phyloP scores from a whole-genome alignment of 495 filamentous ascomycete species.

The Cercophora scortea region DNA sequence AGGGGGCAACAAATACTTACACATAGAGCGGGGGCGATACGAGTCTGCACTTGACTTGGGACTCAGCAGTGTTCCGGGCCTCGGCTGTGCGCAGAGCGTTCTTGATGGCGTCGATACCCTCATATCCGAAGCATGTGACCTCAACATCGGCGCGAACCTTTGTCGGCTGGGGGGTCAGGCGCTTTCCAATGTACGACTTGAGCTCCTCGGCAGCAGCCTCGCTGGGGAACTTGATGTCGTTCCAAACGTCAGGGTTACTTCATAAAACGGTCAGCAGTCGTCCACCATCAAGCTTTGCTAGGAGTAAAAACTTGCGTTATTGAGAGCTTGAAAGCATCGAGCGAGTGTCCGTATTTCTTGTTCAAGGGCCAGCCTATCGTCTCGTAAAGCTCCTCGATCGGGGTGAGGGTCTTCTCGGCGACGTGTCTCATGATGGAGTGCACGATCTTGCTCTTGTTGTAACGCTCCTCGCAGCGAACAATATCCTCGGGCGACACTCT shows the following conservation, averaged over 20 bases:
- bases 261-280: slow-evolving; percentile 1
- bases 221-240: slow-evolving; percentile 79
- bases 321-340: slow-evolving; percentile 97
- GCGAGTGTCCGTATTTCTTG: slow-evolving; percentile 92
- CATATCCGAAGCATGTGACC: slow-evolving; percentile 96
- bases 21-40: slow-evolving; percentile 95
- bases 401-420: slow-evolving; percentile 88
- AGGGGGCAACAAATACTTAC: slow-evolving; percentile 10
- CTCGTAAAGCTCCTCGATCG: slow-evolving; percentile 89
- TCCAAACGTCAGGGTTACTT: slow-evolving; percentile 94
- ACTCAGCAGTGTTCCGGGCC: slow-evolving; percentile 78
- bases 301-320: slow-evolving; percentile 67
- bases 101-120: slow-evolving; percentile 98
- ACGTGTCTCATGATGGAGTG: slow-evolving; percentile 98
- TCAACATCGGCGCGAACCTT: slow-evolving; percentile 98
- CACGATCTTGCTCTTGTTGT: slow-evolving; percentile 99
- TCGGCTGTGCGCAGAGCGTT: slow-evolving; percentile 78
- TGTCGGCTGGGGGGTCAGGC: slow-evolving; percentile 90
- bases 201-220: slow-evolving; percentile 81
- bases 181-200: slow-evolving; percentile 87
- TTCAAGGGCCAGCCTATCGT: slow-evolving; percentile 94
- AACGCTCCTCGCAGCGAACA: slow-evolving; percentile 94
- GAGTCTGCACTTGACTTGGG: slow-evolving; percentile 92
- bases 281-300: not conserved
- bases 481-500: slow-evolving; percentile 97